These are phyloP conservation scores for Yamagishiella unicocca DNA, from an alignment of 139 green algal species.

Conservation along the genomic window DNA sequence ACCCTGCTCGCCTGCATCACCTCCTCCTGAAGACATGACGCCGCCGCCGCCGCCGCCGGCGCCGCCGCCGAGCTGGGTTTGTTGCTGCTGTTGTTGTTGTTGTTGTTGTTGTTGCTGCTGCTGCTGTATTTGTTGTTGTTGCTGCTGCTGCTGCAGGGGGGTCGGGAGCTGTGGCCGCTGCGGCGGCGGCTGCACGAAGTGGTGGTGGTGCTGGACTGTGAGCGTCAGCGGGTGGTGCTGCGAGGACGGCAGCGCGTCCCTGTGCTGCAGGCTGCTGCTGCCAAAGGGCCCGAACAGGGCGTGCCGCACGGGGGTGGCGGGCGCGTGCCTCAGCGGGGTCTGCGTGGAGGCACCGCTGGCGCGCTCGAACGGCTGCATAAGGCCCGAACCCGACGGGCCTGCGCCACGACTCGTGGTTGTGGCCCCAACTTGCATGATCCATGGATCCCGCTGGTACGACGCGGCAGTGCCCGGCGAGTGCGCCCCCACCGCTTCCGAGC, in stretches of 20 bases:
- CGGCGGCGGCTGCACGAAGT: not conserved
- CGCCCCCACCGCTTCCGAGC: too few relatives aligned
- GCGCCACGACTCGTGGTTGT: too few relatives aligned
- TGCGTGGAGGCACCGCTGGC: too few relatives aligned
- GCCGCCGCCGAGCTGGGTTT: not conserved
- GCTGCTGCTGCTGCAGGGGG: not conserved
- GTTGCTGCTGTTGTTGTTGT: not conserved
- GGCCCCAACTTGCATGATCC: too few relatives aligned
- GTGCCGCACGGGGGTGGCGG: not conserved
- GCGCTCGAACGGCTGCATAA: too few relatives aligned
- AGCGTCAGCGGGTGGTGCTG: not conserved
- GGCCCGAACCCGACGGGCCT: too few relatives aligned
- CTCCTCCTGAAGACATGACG: too few relatives aligned
- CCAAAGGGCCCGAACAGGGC: slow-evolving; percentile 4
- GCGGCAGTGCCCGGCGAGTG: too few relatives aligned
- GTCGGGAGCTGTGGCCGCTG: not conserved
- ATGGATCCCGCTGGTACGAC: too few relatives aligned
- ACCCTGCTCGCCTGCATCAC: too few relatives aligned
- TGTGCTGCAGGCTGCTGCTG: slow-evolving; percentile 28
- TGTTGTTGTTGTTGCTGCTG: not conserved
- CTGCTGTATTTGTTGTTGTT: not conserved
- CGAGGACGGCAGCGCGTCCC: not conserved
- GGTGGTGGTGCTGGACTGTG: not conserved
- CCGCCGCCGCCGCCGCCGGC: not conserved
- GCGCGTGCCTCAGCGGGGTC: too few relatives aligned